phyloP scores from a whole-genome alignment of 805 yeast species.

The Barnettozyma siamensis region DNA sequence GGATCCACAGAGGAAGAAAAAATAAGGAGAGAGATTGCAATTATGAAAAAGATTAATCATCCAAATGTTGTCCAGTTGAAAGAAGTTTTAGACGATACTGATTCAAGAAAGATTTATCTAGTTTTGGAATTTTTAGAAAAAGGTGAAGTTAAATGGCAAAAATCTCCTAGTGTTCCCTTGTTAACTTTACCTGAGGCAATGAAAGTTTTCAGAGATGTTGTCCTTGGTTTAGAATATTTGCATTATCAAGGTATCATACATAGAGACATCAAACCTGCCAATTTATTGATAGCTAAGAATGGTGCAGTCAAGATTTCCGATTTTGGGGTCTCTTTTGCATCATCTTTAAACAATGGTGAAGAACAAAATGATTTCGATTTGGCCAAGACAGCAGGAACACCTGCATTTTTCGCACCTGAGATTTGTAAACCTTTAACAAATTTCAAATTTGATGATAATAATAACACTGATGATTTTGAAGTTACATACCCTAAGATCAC shows the following conservation, averaged over 20 bases:
- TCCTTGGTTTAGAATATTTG: slow-evolving; percentile 82
- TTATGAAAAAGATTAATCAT: slow-evolving; percentile 86
- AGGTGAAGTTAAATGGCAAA: slow-evolving; percentile 88
- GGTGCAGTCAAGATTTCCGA: slow-evolving; percentile 88
- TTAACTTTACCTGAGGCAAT: slow-evolving; percentile 63
- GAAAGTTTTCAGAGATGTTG: slow-evolving; percentile 72
- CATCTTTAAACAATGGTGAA: slow-evolving; percentile 34
- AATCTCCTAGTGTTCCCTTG: slow-evolving; percentile 53
- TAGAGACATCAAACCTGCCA: slow-evolving; percentile 95
- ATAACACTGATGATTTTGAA: slow-evolving; percentile 6
- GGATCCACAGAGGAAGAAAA: slow-evolving; percentile 57
- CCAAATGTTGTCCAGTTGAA: slow-evolving; percentile 85
- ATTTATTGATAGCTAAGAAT: slow-evolving; percentile 63
- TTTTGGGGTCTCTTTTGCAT: slow-evolving; percentile 88
- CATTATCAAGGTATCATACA: slow-evolving; percentile 90
- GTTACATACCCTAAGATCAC: slow-evolving; percentile 48
- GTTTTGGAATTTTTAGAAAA: slow-evolving; percentile 85
- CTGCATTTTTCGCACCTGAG: slow-evolving; percentile 95
- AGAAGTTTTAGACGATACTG: slow-evolving; percentile 84
- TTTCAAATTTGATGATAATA: slow-evolving; percentile 17
- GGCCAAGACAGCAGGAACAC: slow-evolving; percentile 96
- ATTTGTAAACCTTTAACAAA: slow-evolving; percentile 51
- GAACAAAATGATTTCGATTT: slow-evolving; percentile 71
- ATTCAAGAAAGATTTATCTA: slow-evolving; percentile 78
- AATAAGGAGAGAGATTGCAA: slow-evolving; percentile 82